These are phyloP conservation scores for Pseudogymnoascus sp. DNA, from an alignment of 2,329 filamentous ascomycete genomes.

Conservation along the genomic window DNA sequence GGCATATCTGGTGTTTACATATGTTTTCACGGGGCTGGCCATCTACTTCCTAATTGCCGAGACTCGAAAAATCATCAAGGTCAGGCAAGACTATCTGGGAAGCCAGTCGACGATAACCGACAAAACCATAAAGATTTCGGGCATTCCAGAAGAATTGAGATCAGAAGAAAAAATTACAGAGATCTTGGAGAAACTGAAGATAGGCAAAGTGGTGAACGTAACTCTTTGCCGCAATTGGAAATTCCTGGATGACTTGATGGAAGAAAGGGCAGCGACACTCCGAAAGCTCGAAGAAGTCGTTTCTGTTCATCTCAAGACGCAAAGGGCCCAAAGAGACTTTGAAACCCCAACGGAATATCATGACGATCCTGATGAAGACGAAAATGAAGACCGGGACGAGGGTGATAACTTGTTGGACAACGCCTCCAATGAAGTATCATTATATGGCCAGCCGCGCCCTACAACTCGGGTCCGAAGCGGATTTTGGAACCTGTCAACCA, in stretches of 20 bases:
- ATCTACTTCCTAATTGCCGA: slow-evolving; percentile 76
- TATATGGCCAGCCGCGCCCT: slow-evolving; percentile 47
- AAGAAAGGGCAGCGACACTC: slow-evolving; percentile 54
- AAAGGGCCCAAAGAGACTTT: slow-evolving; percentile 21
- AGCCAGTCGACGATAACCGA: slow-evolving; percentile 94
- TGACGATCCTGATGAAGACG: slow-evolving; percentile 26
- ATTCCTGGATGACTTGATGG: slow-evolving; percentile 66
- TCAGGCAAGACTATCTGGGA: slow-evolving; percentile 84
- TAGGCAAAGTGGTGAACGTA: slow-evolving; percentile 83
- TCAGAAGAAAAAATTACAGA: slow-evolving; percentile 77
- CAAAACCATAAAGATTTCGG: slow-evolving; percentile 82
- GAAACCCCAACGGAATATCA: slow-evolving; percentile 13
- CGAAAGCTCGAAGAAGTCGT: slow-evolving; percentile 74
- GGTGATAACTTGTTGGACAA: slow-evolving; percentile 47
- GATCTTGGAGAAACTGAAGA: slow-evolving; percentile 77
- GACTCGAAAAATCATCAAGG: slow-evolving; percentile 74
- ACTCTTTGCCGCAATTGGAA: slow-evolving; percentile 82
- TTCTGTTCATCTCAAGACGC: slow-evolving; percentile 61
- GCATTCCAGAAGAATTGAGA: slow-evolving; percentile 70
- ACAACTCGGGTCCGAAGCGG: slow-evolving; percentile 71
- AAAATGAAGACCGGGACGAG: slow-evolving; percentile 42
- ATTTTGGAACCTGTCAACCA: slow-evolving; percentile 60
- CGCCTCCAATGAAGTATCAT: slow-evolving; percentile 27
- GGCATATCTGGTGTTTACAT: slow-evolving; percentile 92
- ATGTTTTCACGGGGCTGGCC: slow-evolving; percentile 76